phyloP scores from a whole-genome alignment of 495 filamentous ascomycete species.

The Aspergillus panamensis region DNA sequence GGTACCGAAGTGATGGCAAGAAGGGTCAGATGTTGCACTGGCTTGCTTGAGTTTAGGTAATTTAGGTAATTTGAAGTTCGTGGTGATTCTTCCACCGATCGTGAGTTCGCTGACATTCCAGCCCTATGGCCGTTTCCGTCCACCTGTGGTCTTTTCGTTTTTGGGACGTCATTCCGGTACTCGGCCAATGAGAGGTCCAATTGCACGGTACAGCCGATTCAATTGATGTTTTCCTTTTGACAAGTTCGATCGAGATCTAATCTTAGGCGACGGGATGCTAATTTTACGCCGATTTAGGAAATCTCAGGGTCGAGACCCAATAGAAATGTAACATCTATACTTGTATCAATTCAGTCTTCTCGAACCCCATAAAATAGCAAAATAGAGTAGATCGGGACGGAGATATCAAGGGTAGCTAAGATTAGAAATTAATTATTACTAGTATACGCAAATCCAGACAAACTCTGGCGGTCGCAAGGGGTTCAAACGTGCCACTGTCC shows the following conservation, averaged over 20 bases:
- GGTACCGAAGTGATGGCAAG: neutral
- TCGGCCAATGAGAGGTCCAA: neutral
- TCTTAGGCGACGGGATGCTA: neutral
- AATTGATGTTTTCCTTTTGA: neutral
- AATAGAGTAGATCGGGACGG: too few relatives aligned
- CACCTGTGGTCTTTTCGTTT: neutral
- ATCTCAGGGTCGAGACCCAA: slow-evolving; percentile 1
- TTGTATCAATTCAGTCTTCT: too few relatives aligned
- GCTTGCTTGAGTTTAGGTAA: neutral
- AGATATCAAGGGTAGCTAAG: too few relatives aligned
- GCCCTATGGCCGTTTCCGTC: neutral
- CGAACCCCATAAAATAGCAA: too few relatives aligned
- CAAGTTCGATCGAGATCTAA: slow-evolving; percentile 5
- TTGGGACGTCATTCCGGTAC: neutral
- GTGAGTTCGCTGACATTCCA: neutral
- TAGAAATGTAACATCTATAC: neutral
- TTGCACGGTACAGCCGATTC: neutral
- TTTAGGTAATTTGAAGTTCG: neutral
- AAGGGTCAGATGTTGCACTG: slow-evolving; percentile 5
- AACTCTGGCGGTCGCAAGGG: too few relatives aligned
- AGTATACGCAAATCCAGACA: too few relatives aligned
- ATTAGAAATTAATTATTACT: too few relatives aligned
- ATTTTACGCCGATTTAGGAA: neutral
- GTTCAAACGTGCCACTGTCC: too few relatives aligned
- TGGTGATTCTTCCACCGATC: slow-evolving; percentile 11